phyloP scores from a whole-genome alignment of 805 yeast species.

The Myxozyma neotropica region DNA sequence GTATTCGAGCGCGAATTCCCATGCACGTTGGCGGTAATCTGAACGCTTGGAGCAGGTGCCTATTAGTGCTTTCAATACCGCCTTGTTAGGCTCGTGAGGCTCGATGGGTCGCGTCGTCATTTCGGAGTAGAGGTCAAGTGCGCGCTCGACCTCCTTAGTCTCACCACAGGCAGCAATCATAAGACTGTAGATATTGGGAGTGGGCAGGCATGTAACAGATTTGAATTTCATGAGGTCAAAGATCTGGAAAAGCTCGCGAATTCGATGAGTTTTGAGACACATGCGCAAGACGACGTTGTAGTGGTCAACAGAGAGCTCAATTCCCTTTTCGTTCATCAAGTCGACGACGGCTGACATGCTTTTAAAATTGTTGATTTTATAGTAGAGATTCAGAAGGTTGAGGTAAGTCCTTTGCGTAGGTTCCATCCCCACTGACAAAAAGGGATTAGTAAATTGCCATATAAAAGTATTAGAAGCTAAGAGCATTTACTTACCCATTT shows the following conservation, averaged over 20 bases:
- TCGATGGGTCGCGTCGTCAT: conserved; percentile 48
- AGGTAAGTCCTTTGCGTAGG: conserved; percentile 41
- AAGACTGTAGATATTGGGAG: conserved; percentile 64
- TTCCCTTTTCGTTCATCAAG: conserved; percentile 34
- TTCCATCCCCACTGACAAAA: conserved; percentile 12
- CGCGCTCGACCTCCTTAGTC: conserved; percentile 67
- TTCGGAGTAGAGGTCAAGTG: conserved; percentile 74
- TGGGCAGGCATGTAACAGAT: conserved; percentile 68
- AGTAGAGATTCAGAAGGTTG: conserved; percentile 41
- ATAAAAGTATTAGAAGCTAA: not conserved
- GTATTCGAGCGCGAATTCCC: conserved; percentile 70
- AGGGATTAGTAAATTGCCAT: too few relatives aligned
- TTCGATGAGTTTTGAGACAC: conserved; percentile 43
- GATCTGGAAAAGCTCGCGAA: conserved; percentile 64
- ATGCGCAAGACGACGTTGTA: conserved; percentile 20
- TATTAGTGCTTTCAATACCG: conserved; percentile 60
- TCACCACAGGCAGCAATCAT: conserved; percentile 68
- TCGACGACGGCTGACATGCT: conserved; percentile 34
- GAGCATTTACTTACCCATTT: not conserved
- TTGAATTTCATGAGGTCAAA: conserved; percentile 87
- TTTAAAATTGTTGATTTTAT: conserved; percentile 37
- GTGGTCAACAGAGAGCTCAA: conserved; percentile 36
- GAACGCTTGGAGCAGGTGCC: conserved; percentile 64
- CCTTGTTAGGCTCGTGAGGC: conserved; percentile 48
- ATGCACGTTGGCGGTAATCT: conserved; percentile 58